phyloP scores from a whole-genome alignment of 768 basidiomycete genomes.

The Termitomyces sp. region DNA sequence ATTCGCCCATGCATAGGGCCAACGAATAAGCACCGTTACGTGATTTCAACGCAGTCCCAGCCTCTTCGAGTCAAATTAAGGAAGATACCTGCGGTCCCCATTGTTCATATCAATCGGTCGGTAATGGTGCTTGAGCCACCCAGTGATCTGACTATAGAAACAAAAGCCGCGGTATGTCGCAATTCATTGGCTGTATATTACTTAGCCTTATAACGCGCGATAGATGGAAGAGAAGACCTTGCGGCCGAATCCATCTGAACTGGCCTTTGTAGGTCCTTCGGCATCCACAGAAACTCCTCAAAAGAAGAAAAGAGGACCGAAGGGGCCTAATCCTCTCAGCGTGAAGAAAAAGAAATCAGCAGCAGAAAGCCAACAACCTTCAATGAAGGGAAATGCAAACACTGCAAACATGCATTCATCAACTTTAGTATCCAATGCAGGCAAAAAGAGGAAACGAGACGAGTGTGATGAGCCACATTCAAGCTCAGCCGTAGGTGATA shows the following conservation, averaged over 20 bases:
- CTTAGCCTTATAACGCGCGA: not conserved
- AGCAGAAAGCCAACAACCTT: slow-evolving; percentile 9
- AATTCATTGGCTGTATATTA: not conserved
- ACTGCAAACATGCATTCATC: slow-evolving; percentile 37
- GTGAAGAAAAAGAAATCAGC: slow-evolving; percentile 76
- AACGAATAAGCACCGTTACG: slow-evolving; percentile 90
- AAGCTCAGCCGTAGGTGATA: not conserved
- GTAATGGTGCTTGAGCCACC: slow-evolving; percentile 94
- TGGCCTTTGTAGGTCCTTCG: slow-evolving; percentile 34
- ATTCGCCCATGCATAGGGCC: slow-evolving; percentile 44
- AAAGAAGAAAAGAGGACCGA: slow-evolving; percentile 67
- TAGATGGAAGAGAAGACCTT: slow-evolving; percentile 66
- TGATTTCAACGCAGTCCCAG: slow-evolving; percentile 80
- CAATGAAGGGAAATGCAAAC: slow-evolving; percentile 13
- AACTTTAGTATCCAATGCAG: slow-evolving; percentile 24
- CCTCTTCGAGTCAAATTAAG: slow-evolving; percentile 69
- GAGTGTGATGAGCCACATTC: not conserved
- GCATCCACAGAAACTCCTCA: slow-evolving; percentile 32
- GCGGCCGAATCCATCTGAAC: slow-evolving; percentile 47
- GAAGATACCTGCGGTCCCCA: slow-evolving; percentile 76
- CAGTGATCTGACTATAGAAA: slow-evolving; percentile 67
- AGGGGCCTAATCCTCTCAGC: slow-evolving; percentile 90
- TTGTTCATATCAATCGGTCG: slow-evolving; percentile 87
- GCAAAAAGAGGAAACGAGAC: slow-evolving; percentile 19
- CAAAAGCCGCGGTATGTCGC: slow-evolving; percentile 57